Evolutionary conservation across 2,329 filamentous ascomycete species (phyloP), one percentile per base, ranked within the genome.

Genomic region (Calycina herbarum): DNA sequence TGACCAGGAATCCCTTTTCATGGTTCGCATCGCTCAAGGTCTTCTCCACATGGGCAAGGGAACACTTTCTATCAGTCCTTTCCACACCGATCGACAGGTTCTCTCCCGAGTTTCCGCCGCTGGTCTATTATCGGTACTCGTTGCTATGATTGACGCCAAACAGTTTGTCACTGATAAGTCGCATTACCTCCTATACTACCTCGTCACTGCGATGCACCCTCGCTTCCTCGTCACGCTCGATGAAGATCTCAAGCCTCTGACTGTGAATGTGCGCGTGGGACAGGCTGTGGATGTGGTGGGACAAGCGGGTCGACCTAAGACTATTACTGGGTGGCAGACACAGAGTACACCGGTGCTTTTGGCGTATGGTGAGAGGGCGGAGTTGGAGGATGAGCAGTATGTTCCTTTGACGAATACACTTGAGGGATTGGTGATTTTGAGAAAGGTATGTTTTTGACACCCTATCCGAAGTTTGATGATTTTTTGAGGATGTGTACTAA

Each of bases 41-140:
- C 86, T 99, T 57, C 80, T 99, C 71, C 96, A 99, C 82, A 98
- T 98, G 94, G 96, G 96, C 81, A 99, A 99, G 83, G 95, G 96
- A 72, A 98, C 95, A 3, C 86, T 99, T 76, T 92, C 93, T 2
- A 86, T 98, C 75, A 98, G 92, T 79, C 95, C 95, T n/a, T 99
- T 99, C 90, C 95, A 99, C 83, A 97, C 94, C 20, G 96, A 99
- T 77, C 91, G 96, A 66, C 93, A 97, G 79, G 92, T 99, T 29
- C 86, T 99, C 64, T 99, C 95, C 2, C 88, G 92, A 68, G 96
- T 99, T 42, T 90, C 94, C 29, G 89, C 94, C 31, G 93, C 93
- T 17, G 94, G 95, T 73, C 84, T 99, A 58, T 85, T 99, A 65
- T 90, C 94, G 13, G 94, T 97, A 31, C 85, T 97, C 57, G 89